Conservation (phyloP, 495 filamentous ascomycete species). For the Aspergillus egyptiacus region DNA sequence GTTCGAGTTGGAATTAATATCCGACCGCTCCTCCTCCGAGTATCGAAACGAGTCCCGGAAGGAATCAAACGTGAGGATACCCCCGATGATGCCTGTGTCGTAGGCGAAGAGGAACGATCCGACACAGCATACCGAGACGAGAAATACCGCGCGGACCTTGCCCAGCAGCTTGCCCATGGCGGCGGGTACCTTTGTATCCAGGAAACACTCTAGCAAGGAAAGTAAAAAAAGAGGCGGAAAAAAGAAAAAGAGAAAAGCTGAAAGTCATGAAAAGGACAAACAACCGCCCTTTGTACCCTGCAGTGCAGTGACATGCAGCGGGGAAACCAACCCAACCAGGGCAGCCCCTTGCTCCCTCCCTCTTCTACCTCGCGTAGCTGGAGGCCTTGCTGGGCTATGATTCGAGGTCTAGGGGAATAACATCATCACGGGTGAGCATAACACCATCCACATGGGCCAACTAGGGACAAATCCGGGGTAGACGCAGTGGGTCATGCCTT, state of each 20-base stretch:
- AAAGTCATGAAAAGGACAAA: neutral
- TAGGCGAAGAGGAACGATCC: conserved; percentile 35
- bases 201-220: too few species aligned
- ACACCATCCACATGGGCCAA: neutral
- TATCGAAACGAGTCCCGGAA: conserved; percentile 29
- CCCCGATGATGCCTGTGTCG: conserved; percentile 33
- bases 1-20: conserved; percentile 30
- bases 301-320: neutral
- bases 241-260: neutral
- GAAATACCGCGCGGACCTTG: conserved; percentile 10
- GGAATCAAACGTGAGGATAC: conserved; percentile 31
- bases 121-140: conserved; percentile 16
- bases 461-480: neutral
- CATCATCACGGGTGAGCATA: conserved; percentile 7
- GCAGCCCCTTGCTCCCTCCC: neutral
- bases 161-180: conserved; percentile 15
- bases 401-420: conserved; percentile 1
- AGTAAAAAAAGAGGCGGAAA: neutral
- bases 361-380: neutral
- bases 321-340: neutral
- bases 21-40: neutral
- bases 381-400: neutral
- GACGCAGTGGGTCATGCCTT: neutral
- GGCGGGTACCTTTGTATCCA: neutral
- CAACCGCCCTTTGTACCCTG: neutral